Evolutionary conservation across 768 basidiomycete genomes (phyloP), one percentile per base, ranked within the genome.

Genomic region (Podaxis rugospora): DNA sequence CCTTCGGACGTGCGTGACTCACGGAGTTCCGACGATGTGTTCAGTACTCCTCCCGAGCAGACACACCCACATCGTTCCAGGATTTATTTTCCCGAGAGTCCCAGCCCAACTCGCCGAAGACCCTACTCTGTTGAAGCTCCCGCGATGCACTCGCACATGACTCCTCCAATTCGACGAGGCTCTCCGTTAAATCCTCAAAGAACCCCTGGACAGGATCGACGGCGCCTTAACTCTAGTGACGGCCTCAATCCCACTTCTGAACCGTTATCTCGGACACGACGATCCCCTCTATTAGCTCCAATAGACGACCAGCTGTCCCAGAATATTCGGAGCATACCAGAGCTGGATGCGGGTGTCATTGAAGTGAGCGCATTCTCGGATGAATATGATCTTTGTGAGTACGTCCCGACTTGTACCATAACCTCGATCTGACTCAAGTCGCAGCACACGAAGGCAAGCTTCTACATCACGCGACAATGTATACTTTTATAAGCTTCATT

Each of bases 331-430:
- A 53, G 16, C 28, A 40, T 54, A 47, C 52, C 51, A 28, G 69
- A 64, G 42, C 53, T 58, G n/a, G 68, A 73, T 57, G 35, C 62
- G n/a, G 65, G 70, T 61, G 59, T 65, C 42, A 42, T 25, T 23
- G 49, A 64, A 52, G 42, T 47, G 60, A 70, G 70, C 23, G 71
- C 74, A 35, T 88, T 90, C 71, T 88, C 88, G 0, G 84, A 92
- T 63, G 90, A 92, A 72, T 91, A 90, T 68, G 87, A 91, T 68
- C 76, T 91, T 62, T 83, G 90, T 92, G 69, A 75, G 88, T 80
- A 4, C 44, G 35, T 58, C 9, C 49, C 40, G 37, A 23, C 40
- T 47, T 35, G 16, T 4, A 25, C 11, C 37, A 42, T 32, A 6
- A n/a, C 5, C 40, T 37, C 32, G 32, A 9, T 57, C 25, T 28